Evolutionary conservation across 345 rosid genomes (phyloP), one percentile per base, ranked within the genome.

Genomic region (Camelina hispida): DNA sequence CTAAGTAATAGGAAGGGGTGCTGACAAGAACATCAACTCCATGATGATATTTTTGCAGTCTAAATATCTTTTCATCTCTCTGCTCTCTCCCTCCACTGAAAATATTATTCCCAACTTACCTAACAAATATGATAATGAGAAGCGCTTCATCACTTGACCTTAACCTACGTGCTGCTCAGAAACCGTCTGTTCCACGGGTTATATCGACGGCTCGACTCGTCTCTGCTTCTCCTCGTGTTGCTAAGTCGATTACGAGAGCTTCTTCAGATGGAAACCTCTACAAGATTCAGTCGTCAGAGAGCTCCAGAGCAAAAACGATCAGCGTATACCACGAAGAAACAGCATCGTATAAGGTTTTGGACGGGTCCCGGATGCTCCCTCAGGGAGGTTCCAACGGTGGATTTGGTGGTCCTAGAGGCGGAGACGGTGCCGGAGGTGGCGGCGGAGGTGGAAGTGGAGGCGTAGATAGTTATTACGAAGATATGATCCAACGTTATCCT

Each of bases 401-500:
- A 71, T 83, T 84, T 57, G 87, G 81, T 42, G 83, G 70, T 60
- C 78, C 46, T 59, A 81, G 52, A 61, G 68, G 65, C 14, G 72
- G 42, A 80, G 74, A 58, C 46, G 52, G 42, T 48, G 18, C 77
- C 20, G 79, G 84, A 13, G 38, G 84, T 74, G 4, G 62, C 25
- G 30, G 74, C 57, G 23, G 75, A 32, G 15, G 82, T 59, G 85
- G 85, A 61, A 78, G 79, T 60, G 86, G 82, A 1, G 67, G 63
- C 16, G 84, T 84, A 18, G 87, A 90, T 58, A 80, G 69, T 65
- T 90, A 88, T 84, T 90, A 84, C 38, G 81, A 80, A 68, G 85
- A 74, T 15, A 85, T 86, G 93, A 88, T 90, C 7, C 82, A 82
- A 42, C 87, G 85, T 20, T 78, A 85, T 69, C 91, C 93, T 4